These are phyloP conservation scores for Phellinidium pouzarii DNA, from an alignment of 1,284 basidiomycete species.

Conservation along the genomic window DNA sequence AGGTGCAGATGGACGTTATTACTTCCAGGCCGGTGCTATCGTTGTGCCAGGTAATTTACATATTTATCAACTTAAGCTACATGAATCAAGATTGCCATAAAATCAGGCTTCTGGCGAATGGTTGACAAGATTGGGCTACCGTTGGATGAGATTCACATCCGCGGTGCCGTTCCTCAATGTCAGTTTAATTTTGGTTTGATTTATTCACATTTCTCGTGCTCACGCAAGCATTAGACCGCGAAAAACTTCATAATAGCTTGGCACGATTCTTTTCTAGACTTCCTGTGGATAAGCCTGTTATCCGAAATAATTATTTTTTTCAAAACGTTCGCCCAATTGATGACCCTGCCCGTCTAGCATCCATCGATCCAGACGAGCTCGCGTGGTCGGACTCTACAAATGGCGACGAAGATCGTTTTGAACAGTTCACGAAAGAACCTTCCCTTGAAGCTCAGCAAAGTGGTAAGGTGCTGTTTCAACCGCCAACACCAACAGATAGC, in stretches of 20 bases:
- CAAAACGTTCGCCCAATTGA: constrained; percentile 41
- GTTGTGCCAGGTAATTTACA: constrained; percentile 55
- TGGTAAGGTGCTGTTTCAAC: constrained; percentile 20
- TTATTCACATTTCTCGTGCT: neutral
- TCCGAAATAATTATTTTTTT: constrained; percentile 67
- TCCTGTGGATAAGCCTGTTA: constrained; percentile 59
- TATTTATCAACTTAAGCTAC: neutral
- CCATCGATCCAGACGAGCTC: constrained; percentile 56
- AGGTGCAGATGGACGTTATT: constrained; percentile 61
- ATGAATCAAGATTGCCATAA: neutral
- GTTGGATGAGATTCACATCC: constrained; percentile 66
- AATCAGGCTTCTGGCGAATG: constrained; percentile 68
- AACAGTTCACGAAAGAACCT: constrained; percentile 26
- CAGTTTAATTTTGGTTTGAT: constrained; percentile 34
- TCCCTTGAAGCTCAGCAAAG: constrained; percentile 26
- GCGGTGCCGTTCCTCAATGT: constrained; percentile 68
- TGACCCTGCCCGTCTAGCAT: constrained; percentile 12
- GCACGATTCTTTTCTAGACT: constrained; percentile 65
- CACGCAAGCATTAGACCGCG: constrained; percentile 38
- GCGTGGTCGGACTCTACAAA: constrained; percentile 60
- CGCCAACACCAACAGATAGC: constrained; percentile 24
- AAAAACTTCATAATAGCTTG: constrained; percentile 60
- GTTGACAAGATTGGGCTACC: constrained; percentile 69
- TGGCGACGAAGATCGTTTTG: constrained; percentile 55
- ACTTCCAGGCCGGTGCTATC: constrained; percentile 68